Evolutionary conservation across 176 grass and related monocot species (phyloP).

Genomic region (Metroxylon sagu): DNA sequence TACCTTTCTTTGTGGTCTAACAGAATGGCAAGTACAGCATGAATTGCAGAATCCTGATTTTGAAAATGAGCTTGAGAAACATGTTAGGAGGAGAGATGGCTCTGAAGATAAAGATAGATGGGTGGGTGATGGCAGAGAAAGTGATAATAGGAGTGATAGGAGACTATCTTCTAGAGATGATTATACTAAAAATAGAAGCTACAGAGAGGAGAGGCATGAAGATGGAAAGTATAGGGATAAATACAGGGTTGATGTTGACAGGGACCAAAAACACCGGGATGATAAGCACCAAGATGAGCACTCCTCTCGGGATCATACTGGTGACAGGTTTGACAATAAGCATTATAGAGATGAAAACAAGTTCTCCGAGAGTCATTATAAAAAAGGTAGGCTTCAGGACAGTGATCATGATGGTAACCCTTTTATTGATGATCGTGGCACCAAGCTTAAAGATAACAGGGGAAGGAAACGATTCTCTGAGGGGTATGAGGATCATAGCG

Average conservation of each 20-base stretch:
- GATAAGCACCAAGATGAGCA: conserved; percentile 46
- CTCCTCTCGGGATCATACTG: conserved; percentile 28
- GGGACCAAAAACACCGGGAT: conserved; percentile 49
- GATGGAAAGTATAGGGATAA: conserved; percentile 72
- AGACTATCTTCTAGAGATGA: conserved; percentile 64
- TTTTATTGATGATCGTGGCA: conserved; percentile 40
- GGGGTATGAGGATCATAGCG: conserved; percentile 50
- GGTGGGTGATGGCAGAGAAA: conserved; percentile 53
- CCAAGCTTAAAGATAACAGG: conserved; percentile 57
- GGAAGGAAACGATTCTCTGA: conserved; percentile 58
- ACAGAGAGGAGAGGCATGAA: conserved; percentile 68
- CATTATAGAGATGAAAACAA: conserved; percentile 59
- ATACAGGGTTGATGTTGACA: conserved; percentile 53
- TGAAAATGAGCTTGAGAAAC: conserved; percentile 46
- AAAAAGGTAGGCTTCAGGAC: conserved; percentile 50
- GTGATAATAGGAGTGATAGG: conserved; percentile 65
- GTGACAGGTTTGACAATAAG: conserved; percentile 52
- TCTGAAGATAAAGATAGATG: conserved; percentile 63
- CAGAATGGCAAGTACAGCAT: conserved; percentile 38
- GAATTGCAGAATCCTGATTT: conserved; percentile 7
- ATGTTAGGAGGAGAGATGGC: conserved; percentile 40
- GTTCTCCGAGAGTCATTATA: conserved; percentile 51
- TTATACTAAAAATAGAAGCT: conserved; percentile 55
- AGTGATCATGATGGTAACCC: conserved; percentile 35
- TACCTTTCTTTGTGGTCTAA: neutral